Percentiles rank a stretch among this genome's conserved stretches.
Evolutionary conservation across 2,329 filamentous ascomycete species (phyloP).

Genomic region (Alternaria sp.): DNA sequence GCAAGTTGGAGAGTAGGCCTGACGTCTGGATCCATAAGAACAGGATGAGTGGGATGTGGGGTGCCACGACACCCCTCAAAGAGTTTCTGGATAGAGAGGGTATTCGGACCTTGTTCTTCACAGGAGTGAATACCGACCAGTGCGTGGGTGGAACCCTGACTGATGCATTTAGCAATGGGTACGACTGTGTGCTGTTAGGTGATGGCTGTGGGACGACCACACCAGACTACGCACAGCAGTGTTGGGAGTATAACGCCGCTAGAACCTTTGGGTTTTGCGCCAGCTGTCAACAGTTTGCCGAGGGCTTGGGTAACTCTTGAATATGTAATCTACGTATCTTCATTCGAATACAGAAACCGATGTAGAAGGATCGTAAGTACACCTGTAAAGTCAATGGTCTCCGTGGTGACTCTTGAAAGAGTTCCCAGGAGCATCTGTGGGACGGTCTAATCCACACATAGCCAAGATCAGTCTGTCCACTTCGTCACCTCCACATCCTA

Average conservation of each 20-base stretch:
- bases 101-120: conserved; percentile 50
- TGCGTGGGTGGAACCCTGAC: conserved; percentile 52
- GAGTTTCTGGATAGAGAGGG: conserved; percentile 48
- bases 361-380: neutral
- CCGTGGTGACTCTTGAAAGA: neutral
- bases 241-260: conserved; percentile 50
- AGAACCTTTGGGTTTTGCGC: conserved; percentile 51
- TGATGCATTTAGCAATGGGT: conserved; percentile 52
- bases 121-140: conserved; percentile 54
- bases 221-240: conserved; percentile 47
- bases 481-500: conserved; percentile 28
- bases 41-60: conserved; percentile 52
- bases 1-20: conserved; percentile 11
- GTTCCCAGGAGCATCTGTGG: conserved; percentile 15
- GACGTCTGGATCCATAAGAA: conserved; percentile 50
- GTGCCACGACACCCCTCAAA: conserved; percentile 41
- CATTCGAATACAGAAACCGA: neutral
- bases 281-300: conserved; percentile 43
- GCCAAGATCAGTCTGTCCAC: conserved; percentile 30
- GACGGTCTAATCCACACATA: conserved; percentile 36
- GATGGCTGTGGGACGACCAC: conserved; percentile 53
- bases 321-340: neutral
- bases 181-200: conserved; percentile 50
- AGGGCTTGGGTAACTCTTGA: conserved; percentile 22
- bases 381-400: neutral